These are phyloP conservation scores for Prunus fruticosa DNA, from an alignment of 306 rosid genomes.

Conservation along the genomic window DNA sequence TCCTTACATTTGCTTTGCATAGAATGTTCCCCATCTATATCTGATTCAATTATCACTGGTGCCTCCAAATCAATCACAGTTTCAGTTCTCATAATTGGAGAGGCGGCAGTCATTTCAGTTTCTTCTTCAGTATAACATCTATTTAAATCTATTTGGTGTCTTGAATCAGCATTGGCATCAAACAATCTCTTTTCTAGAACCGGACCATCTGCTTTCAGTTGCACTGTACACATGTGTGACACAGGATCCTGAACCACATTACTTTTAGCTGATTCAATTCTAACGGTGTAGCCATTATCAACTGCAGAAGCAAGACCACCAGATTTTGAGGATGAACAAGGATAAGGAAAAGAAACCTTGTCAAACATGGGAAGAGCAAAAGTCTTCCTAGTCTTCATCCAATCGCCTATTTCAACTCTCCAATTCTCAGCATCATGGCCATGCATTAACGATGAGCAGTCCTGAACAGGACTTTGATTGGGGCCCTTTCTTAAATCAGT, in stretches of 20 bases:
- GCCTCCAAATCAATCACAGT: conserved; percentile 69
- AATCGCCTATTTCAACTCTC: too few species aligned
- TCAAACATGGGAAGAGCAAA: too few species aligned
- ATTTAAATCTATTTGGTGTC: conserved; percentile 72
- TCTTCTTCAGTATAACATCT: conserved; percentile 64
- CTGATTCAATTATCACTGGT: conserved; percentile 40
- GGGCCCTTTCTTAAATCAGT: conserved; percentile 38
- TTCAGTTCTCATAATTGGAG: conserved; percentile 28
- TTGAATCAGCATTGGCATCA: conserved; percentile 26
- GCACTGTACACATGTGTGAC: conserved; percentile 16
- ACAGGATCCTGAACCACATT: conserved; percentile 46
- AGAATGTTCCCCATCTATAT: conserved; percentile 36
- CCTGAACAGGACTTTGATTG: too few species aligned
- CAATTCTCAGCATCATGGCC: too few species aligned
- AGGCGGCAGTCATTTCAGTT: conserved; percentile 32
- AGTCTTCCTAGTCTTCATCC: too few species aligned
- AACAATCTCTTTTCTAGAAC: conserved; percentile 30
- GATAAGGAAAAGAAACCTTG: too few species aligned
- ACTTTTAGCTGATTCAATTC: conserved; percentile 8
- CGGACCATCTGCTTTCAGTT: conserved; percentile 9
- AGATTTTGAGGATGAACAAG: conserved; percentile 16
- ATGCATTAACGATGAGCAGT: too few species aligned
- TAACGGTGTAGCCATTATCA: conserved; percentile 14
- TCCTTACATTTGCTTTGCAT: conserved; percentile 31
- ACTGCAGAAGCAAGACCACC: conserved; percentile 27